Evolutionary conservation across 1,284 basidiomycete genomes (phyloP), one percentile per base, ranked within the genome.

Genomic region (Vanrija sp.): DNA sequence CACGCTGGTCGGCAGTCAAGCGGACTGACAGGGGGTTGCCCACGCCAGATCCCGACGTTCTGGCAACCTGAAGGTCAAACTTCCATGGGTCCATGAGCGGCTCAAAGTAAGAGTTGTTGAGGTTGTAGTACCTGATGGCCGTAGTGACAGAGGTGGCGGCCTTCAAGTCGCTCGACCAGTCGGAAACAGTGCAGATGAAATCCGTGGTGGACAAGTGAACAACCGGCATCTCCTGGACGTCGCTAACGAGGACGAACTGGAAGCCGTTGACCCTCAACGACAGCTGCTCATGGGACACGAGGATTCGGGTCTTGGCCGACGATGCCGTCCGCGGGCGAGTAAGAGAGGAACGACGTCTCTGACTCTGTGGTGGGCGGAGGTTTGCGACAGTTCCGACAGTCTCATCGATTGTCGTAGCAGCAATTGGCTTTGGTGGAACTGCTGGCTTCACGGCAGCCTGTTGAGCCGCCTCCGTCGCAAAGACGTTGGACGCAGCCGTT

Each of bases 21-120:
- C 80, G 83, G 42, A 89, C 71, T 41, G 79, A 81, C 52, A 87
- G 76, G 20, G 84, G 83, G 39, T 81, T 81, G 2, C 79, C 71
- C 22, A 72, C 78, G 6, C 72, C 69, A 27, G 72, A 67, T 0
- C 47, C 45, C 45, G 75, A 69, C 4, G 63, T 60, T 5, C 72
- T 64, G 18, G 66, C 63, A 9, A 71, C 63, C 60, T 67, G 49
- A 15, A 90, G 74, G 25, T 86, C 85, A 64, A 97, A 88, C 22
- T 84, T 87, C 95, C 96, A 99, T 1, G 96, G 96, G 71, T 99
- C 96, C 65, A 98, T 89, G 48, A 99, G 77, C n/a, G 97, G 96
- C 76, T 99, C 96, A 91, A 96, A 99, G 69, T 98, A 93, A 45
- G 96, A 98, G 69, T 97, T 95, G 24, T 88, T 87, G 51, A 98